A percentile compares a stretch with the other conserved stretches of the same genome.
Conservation (phyloP, 2,329 filamentous ascomycete species). For the Penicillium italicum region DNA sequence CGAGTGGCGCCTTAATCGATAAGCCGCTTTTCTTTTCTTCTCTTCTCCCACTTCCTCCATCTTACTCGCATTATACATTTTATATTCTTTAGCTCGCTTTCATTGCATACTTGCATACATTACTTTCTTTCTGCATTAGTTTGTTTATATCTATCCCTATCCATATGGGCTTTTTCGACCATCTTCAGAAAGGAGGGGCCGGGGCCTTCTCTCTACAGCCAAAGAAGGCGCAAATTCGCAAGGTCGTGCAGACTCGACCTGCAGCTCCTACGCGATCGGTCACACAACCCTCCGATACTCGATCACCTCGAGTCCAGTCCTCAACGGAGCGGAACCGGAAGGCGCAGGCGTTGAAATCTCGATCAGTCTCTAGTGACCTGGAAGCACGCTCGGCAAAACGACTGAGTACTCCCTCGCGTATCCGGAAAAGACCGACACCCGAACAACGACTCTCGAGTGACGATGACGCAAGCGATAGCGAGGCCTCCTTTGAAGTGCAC, state of each 20-base stretch:
- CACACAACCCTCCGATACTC: constrained; percentile 23
- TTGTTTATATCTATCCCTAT: constrained; percentile 17
- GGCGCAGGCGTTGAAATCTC: constrained; percentile 23
- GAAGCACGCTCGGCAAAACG: constrained; percentile 31
- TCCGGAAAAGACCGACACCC: constrained; percentile 39
- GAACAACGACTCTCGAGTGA: constrained; percentile 41
- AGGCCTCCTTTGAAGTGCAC: constrained; percentile 41
- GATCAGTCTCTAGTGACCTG: constrained; percentile 31
- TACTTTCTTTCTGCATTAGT: constrained; percentile 8
- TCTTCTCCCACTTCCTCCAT: not conserved
- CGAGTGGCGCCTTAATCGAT: constrained; percentile 22
- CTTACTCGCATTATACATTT: constrained; percentile 1
- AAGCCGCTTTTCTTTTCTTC: constrained; percentile 9
- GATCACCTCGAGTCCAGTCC: constrained; percentile 18
- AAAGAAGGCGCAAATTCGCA: constrained; percentile 43
- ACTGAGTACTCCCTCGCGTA: constrained; percentile 30
- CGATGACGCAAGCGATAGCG: constrained; percentile 42
- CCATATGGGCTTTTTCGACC: constrained; percentile 45
- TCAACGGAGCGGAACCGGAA: constrained; percentile 25
- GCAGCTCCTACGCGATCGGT: constrained; percentile 29
- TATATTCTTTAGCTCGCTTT: not conserved
- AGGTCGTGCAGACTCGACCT: constrained; percentile 40
- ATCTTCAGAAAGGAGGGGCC: constrained; percentile 44
- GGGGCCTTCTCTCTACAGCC: constrained; percentile 41
- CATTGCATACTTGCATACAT: constrained; percentile 10